A percentile compares a stretch with the other conserved stretches of the same genome.
These are phyloP conservation scores for Boletus tomentosulus DNA, from an alignment of 768 basidiomycete species.

Conservation along the genomic window DNA sequence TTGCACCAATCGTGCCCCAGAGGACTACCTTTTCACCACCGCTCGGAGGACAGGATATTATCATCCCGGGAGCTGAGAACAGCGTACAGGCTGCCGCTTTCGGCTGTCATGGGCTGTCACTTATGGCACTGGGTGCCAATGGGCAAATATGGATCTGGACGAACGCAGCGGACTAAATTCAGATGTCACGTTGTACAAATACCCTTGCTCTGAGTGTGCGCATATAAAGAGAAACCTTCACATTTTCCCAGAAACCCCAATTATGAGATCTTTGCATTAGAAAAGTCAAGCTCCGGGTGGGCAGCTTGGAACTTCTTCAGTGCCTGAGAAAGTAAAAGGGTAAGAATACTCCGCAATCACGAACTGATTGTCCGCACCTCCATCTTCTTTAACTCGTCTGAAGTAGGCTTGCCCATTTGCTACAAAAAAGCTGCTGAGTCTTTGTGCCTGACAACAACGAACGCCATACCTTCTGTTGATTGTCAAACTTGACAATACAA, in stretches of 20 bases:
- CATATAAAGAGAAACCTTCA: background rate
- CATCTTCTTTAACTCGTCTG: conserved; percentile 89
- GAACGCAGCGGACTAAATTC: conserved; percentile 12
- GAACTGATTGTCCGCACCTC: conserved; percentile 48
- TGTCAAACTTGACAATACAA: conserved; percentile 36
- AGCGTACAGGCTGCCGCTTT: conserved; percentile 40
- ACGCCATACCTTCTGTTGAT: conserved; percentile 38
- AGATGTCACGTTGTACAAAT: background rate
- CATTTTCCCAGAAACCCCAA: background rate
- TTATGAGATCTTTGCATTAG: conserved; percentile 82
- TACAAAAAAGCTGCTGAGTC: conserved; percentile 27
- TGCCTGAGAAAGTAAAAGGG: conserved; percentile 42
- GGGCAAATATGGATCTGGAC: conserved; percentile 28
- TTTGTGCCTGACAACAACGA: background rate
- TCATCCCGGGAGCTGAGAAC: conserved; percentile 11
- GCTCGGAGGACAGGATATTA: conserved; percentile 19
- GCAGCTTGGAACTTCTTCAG: conserved; percentile 84
- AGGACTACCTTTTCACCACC: conserved; percentile 17
- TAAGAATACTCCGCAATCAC: background rate
- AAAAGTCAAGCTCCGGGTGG: conserved; percentile 94
- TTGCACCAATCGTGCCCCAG: background rate
- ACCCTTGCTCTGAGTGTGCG: background rate
- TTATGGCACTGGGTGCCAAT: conserved; percentile 17
- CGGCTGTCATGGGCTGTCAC: conserved; percentile 37
- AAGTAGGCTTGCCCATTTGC: conserved; percentile 96